These are phyloP conservation scores for Aspergillus egyptiacus DNA, from an alignment of 495 filamentous ascomycete species.

Conservation along the genomic window DNA sequence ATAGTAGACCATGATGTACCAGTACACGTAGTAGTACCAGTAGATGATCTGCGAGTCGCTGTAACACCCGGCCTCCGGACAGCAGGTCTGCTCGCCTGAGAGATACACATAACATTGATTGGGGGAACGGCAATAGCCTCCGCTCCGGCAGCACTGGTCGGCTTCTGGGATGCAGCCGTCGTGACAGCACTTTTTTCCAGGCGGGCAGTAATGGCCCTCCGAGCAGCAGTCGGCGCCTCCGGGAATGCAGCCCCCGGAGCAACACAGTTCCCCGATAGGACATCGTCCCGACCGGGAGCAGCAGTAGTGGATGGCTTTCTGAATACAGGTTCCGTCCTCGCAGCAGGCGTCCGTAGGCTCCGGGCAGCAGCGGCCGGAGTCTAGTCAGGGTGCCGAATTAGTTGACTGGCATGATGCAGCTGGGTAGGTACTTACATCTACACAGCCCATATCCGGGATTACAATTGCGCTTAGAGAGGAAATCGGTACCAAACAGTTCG, in stretches of 20 bases:
- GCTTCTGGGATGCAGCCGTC: not conserved
- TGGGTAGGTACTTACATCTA: not conserved
- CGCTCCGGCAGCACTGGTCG: not conserved
- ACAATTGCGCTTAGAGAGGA: no score
- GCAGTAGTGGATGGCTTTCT: not conserved
- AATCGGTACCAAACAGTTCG: no score
- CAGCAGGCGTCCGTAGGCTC: not conserved
- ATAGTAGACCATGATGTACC: slow-evolving; percentile 4
- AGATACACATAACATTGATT: not conserved
- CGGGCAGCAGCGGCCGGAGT: slow-evolving; percentile 3
- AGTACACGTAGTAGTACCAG: slow-evolving; percentile 11
- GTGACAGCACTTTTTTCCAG: not conserved
- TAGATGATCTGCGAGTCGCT: not conserved
- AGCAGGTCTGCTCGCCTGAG: not conserved
- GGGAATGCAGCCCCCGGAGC: not conserved
- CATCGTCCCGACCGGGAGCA: not conserved
- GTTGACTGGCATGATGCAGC: not conserved
- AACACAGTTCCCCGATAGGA: not conserved
- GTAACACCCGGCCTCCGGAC: not conserved
- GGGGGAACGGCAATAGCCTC: not conserved
- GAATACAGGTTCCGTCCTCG: not conserved
- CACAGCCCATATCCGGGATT: no score
- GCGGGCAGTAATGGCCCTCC: not conserved
- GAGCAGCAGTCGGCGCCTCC: not conserved
- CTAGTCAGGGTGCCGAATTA: not conserved